A percentile compares a stretch with the other conserved stretches of the same genome.
Evolutionary conservation across 495 filamentous ascomycete genomes (phyloP).

Genomic region (Oidiodendron maius): DNA sequence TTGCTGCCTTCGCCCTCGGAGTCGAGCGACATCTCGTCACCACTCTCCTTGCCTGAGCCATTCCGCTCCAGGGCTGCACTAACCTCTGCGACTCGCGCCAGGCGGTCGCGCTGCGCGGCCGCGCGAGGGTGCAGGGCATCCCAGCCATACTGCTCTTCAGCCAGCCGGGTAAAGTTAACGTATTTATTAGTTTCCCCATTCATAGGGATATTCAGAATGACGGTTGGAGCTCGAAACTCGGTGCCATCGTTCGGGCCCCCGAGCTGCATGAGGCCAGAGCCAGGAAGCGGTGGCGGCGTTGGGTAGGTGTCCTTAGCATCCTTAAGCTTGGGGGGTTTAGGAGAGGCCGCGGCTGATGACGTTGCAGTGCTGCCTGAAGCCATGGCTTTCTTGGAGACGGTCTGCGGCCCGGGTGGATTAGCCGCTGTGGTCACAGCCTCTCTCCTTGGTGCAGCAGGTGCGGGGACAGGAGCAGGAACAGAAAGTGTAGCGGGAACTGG

Average conservation of each 20-base stretch:
- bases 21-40: slow-evolving; percentile 69
- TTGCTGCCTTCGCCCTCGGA: slow-evolving; percentile 67
- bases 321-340: slow-evolving; percentile 44
- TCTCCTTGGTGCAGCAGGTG: slow-evolving; percentile 2
- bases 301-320: slow-evolving; percentile 17
- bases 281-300: slow-evolving; percentile 49
- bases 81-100: slow-evolving; percentile 77
- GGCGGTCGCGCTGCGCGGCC: slow-evolving; percentile 74
- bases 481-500: slow-evolving; percentile 13
- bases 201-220: slow-evolving; percentile 76
- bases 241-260: slow-evolving; percentile 27
- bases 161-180: slow-evolving; percentile 90
- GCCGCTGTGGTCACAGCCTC: not conserved
- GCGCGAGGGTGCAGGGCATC: slow-evolving; percentile 86
- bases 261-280: slow-evolving; percentile 61
- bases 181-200: slow-evolving; percentile 78
- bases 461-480: slow-evolving; percentile 18
- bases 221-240: slow-evolving; percentile 58
- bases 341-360: slow-evolving; percentile 53
- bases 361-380: slow-evolving; percentile 34
- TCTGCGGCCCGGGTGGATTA: not conserved
- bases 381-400: slow-evolving; percentile 23
- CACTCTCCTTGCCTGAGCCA: slow-evolving; percentile 66
- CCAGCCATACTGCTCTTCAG: slow-evolving; percentile 90
- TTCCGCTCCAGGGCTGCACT: slow-evolving; percentile 73